These are phyloP conservation scores for Suhomyces vadensis DNA, from an alignment of 805 yeast species.

Conservation along the genomic window DNA sequence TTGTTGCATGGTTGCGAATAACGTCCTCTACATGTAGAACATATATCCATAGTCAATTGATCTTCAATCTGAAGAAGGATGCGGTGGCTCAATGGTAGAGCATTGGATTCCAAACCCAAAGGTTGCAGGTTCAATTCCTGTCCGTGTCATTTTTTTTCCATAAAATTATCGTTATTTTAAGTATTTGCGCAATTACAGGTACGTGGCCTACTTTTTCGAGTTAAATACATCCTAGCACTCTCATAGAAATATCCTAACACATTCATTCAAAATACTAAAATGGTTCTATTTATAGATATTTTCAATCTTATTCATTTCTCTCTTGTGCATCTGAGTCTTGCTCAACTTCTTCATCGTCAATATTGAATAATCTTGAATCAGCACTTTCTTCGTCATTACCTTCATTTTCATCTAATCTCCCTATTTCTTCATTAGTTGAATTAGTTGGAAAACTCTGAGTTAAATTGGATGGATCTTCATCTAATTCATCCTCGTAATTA, in stretches of 20 bases:
- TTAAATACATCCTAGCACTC: too few species aligned
- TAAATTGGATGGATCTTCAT: conserved; percentile 25
- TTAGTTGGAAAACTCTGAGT: conserved; percentile 18
- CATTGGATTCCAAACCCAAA: conserved; percentile 21
- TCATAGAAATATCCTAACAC: too few species aligned
- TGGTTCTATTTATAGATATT: not conserved
- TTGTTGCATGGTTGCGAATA: too few species aligned
- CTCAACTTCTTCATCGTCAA: conserved; percentile 27
- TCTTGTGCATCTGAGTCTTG: conserved; percentile 11
- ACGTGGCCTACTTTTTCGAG: too few species aligned
- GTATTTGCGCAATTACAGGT: too few species aligned
- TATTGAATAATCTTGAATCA: conserved; percentile 32
- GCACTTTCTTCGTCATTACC: conserved; percentile 10
- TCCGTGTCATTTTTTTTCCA: conserved; percentile 21
- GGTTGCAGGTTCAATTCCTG: conserved; percentile 27
- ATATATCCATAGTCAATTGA: conserved; percentile 45
- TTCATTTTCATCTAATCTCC: conserved; percentile 13
- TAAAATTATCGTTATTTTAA: too few species aligned
- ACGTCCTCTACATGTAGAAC: too few species aligned
- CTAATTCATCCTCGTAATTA: conserved; percentile 39
- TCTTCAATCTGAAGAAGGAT: conserved; percentile 24
- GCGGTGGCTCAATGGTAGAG: conserved; percentile 28
- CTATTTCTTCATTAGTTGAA: conserved; percentile 21
- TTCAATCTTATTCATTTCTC: not conserved
- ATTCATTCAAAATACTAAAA: not conserved